A percentile compares a stretch with the other conserved stretches of the same genome.
Conservation (phyloP, 2,329 filamentous ascomycete species). For the Penicillium sp. region DNA sequence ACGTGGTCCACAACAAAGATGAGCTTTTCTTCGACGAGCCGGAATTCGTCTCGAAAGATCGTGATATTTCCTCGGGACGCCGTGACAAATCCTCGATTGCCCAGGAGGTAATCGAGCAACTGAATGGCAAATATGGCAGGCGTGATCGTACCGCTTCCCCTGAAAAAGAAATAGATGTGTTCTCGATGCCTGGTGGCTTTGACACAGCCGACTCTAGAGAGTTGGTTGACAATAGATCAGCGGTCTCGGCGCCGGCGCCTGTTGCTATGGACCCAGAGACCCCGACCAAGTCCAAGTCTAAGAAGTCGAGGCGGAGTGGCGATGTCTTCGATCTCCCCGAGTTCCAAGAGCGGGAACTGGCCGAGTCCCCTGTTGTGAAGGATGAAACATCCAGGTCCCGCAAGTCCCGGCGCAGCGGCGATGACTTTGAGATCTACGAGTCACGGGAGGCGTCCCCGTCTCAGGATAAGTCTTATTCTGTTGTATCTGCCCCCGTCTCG, state of each 20-base stretch:
- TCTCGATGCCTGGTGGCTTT: constrained; percentile 35
- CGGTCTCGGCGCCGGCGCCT: constrained; percentile 1
- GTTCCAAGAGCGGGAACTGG: background rate
- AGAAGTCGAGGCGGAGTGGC: background rate
- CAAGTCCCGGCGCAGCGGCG: background rate
- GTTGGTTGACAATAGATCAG: constrained; percentile 13
- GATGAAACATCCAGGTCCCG: background rate
- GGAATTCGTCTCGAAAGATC: constrained; percentile 11
- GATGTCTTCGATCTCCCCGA: background rate
- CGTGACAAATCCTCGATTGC: constrained; percentile 20
- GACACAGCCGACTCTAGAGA: constrained; percentile 17
- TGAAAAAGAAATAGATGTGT: constrained; percentile 20
- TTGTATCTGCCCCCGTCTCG: background rate
- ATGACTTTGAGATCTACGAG: constrained; percentile 1
- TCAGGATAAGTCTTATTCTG: background rate
- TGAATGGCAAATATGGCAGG: constrained; percentile 20
- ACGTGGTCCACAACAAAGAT: constrained; percentile 14
- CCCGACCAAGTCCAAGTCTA: background rate
- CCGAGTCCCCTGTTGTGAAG: background rate
- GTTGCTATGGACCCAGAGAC: background rate
- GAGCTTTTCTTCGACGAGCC: constrained; percentile 23
- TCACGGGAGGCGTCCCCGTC: background rate
- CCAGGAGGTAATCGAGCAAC: constrained; percentile 26
- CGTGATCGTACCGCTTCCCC: constrained; percentile 15
- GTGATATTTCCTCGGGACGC: background rate